Base-by-base conservation (phyloP, 2,329 filamentous ascomycete species). In the Cladophialophora immunda region DNA sequence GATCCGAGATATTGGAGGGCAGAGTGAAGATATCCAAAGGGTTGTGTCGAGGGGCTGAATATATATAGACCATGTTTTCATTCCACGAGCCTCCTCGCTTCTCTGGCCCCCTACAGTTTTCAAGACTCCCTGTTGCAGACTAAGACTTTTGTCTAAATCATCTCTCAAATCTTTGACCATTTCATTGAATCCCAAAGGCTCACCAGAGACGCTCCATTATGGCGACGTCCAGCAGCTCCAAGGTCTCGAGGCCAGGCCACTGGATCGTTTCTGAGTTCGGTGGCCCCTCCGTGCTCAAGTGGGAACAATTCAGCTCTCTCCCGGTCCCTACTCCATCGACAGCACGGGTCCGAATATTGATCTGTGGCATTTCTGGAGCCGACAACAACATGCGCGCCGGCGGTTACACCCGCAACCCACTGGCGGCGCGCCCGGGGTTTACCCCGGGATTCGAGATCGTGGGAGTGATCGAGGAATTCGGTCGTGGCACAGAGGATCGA, bases 391-490 rank as follows among this genome's bases (percentile, higher is more conserved):
- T 52, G n/a, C 45, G 45, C n/a, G 45, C 45, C 2, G 45, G 45
- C 45, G 45, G 45, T 13, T 52, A 52, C 13, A 52, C 45, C 6
- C 45, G 45, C 5, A 22, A 27, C 8, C 45, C 45, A 2, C n/a
- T 27, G 25, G 45, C 45, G 45, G 25, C n/a, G n/a, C 45, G 25
- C 9, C 45, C 45, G 15, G 45, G 45, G 6, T 52, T 52, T 27
- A 52, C 45, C 3, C 45, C 25, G n/a, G 45, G 45, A 3, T 52
- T 7, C 45, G 45, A 52, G 15, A 52, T 52, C 45, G 45, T 52
- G 5, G 45, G 45, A 6, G 45, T 52, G 45, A 52, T 52, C 45
- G 45, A 52, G 45, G 45, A 52, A 27, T 27, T 52, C 8, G 45
- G 45, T 13, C 7, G 8, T 2, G 45, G 25, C 6, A 27, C n/a